Evolutionary conservation across 1,139 yeast genomes (phyloP).

Genomic region (Nematodospora anomalae): DNA sequence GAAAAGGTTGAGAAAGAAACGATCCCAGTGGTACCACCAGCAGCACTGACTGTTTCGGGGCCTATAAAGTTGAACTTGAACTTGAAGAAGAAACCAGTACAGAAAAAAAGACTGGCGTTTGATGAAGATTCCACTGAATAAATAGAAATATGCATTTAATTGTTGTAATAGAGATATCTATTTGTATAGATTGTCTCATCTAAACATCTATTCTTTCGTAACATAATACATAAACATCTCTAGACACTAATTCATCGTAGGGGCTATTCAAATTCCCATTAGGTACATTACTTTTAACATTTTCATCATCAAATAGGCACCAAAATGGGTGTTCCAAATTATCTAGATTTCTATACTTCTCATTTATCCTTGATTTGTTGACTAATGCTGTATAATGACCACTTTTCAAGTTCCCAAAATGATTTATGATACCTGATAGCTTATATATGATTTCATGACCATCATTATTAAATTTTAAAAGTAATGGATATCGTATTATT

Average conservation of each 20-base stretch:
- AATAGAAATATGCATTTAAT: neutral
- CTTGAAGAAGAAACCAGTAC: slow-evolving; percentile 6
- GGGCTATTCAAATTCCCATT: slow-evolving; percentile 45
- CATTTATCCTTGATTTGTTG: slow-evolving; percentile 44
- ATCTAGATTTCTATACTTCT: slow-evolving; percentile 22
- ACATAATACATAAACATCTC: slow-evolving; percentile 73
- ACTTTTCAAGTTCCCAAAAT: slow-evolving; percentile 66
- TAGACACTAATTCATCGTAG: slow-evolving; percentile 46
- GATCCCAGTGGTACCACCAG: neutral
- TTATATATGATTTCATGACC: slow-evolving; percentile 49
- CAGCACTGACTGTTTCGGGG: slow-evolving; percentile 3
- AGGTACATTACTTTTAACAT: slow-evolving; percentile 46
- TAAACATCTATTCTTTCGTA: slow-evolving; percentile 39
- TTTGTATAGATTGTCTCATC: neutral
- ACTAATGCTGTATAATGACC: slow-evolving; percentile 76
- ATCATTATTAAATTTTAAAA: slow-evolving; percentile 47
- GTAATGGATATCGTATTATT: slow-evolving; percentile 52
- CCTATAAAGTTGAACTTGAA: slow-evolving; percentile 10
- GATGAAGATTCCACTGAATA: neutral
- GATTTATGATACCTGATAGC: slow-evolving; percentile 64
- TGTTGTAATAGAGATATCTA: neutral
- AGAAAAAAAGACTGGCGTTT: neutral
- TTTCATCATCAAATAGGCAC: slow-evolving; percentile 76
- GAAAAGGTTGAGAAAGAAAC: slow-evolving; percentile 4
- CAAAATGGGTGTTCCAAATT: slow-evolving; percentile 40